phyloP scores from a whole-genome alignment of 441 rosid species.

The Raphanus hybrid region DNA sequence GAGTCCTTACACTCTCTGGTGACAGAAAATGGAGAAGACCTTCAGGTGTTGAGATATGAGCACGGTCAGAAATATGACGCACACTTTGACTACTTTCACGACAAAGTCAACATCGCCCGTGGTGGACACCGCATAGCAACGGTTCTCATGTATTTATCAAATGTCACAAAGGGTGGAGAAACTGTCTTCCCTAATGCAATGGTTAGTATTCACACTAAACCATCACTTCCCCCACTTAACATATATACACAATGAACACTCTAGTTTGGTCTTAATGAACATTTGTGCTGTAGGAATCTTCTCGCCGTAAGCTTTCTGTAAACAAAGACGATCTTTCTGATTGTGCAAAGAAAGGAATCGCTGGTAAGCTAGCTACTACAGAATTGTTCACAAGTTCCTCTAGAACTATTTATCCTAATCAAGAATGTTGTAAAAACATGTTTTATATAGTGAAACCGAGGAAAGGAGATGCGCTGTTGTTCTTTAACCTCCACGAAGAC shows the following conservation, averaged over 20 bases:
- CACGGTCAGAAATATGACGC: slow-evolving; percentile 92
- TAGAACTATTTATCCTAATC: background rate
- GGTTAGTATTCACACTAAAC: slow-evolving; percentile 51
- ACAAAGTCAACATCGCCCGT: slow-evolving; percentile 87
- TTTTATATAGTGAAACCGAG: slow-evolving; percentile 70
- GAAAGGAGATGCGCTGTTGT: slow-evolving; percentile 89
- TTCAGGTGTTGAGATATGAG: slow-evolving; percentile 87
- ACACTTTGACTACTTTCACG: slow-evolving; percentile 86
- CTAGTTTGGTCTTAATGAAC: slow-evolving; percentile 4
- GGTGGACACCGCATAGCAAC: slow-evolving; percentile 96
- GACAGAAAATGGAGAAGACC: slow-evolving; percentile 93
- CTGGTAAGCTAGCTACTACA: slow-evolving; percentile 53
- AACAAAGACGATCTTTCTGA: slow-evolving; percentile 77
- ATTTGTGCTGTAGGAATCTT: slow-evolving; percentile 56
- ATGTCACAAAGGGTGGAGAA: slow-evolving; percentile 93
- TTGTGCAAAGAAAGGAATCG: slow-evolving; percentile 88
- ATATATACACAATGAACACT: slow-evolving; percentile 17
- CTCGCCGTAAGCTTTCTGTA: slow-evolving; percentile 58
- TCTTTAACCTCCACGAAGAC: slow-evolving; percentile 79
- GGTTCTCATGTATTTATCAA: slow-evolving; percentile 86
- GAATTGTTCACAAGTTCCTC: background rate
- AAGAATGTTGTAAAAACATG: background rate
- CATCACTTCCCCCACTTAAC: background rate
- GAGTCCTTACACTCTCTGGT: slow-evolving; percentile 19
- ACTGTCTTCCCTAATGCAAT: slow-evolving; percentile 88